These are phyloP conservation scores for Termitomyces sp. DNA, from an alignment of 768 basidiomycete species.

Conservation along the genomic window DNA sequence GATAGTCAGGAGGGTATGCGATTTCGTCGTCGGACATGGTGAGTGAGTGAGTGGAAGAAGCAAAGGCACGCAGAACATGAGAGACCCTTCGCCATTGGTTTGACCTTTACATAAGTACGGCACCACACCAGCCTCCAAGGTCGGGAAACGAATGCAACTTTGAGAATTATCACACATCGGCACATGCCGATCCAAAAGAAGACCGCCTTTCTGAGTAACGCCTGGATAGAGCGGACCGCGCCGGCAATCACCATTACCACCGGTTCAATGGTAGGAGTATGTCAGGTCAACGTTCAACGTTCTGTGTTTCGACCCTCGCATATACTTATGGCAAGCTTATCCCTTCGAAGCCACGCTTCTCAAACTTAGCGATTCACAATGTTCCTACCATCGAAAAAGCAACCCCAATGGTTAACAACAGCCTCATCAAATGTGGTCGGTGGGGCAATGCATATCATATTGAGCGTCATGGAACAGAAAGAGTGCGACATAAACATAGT, in stretches of 20 bases:
- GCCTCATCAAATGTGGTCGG: not conserved
- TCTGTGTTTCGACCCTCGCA: not conserved
- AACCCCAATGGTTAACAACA: not conserved
- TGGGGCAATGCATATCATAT: conserved; percentile 19
- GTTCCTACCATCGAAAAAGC: too few species aligned
- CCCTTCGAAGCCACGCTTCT: not conserved
- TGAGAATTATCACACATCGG: not conserved
- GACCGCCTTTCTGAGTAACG: too few species aligned
- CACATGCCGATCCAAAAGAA: not conserved
- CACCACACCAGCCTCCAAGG: not conserved
- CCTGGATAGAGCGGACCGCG: too few species aligned
- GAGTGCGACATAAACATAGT: conserved; percentile 16
- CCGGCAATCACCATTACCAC: too few species aligned
- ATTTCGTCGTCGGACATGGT: conserved; percentile 6
- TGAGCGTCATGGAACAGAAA: conserved; percentile 11
- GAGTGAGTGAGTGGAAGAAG: not conserved
- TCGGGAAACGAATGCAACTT: not conserved
- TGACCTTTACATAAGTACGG: not conserved
- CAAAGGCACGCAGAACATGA: not conserved
- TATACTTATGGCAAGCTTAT: not conserved
- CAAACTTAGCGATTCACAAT: too few species aligned
- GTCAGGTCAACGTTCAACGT: too few species aligned
- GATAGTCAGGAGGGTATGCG: conserved; percentile 10
- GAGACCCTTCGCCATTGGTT: not conserved
- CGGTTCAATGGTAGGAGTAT: too few species aligned